A percentile compares a stretch with the other conserved stretches of the same genome.
These are phyloP conservation scores for Cyclocybe aegerita DNA, from an alignment of 768 basidiomycete genomes.

Conservation along the genomic window DNA sequence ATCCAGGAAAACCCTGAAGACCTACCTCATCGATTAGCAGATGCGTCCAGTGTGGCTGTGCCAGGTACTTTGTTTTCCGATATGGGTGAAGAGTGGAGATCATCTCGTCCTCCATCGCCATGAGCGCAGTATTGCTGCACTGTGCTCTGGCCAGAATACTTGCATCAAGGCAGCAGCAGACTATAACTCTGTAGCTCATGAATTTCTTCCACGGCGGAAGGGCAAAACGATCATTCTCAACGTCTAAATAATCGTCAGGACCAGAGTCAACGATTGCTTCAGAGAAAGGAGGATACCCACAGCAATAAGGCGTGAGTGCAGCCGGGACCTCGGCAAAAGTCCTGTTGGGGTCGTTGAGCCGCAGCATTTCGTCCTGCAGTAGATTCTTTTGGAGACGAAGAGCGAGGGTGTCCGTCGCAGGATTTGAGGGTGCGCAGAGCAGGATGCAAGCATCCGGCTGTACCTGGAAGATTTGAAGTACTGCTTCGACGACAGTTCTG, in stretches of 20 bases:
- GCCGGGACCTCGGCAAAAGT: conserved; percentile 51
- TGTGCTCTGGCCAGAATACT: conserved; percentile 41
- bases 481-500: conserved; percentile 49
- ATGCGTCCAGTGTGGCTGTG: conserved; percentile 52
- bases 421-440: conserved; percentile 51
- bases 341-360: conserved; percentile 47
- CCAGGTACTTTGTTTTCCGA: conserved; percentile 23
- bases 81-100: conserved; percentile 38
- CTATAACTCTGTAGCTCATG: conserved; percentile 46
- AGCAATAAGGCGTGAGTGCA: conserved; percentile 45
- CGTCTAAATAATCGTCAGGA: conserved; percentile 25
- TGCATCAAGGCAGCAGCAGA: conserved; percentile 47
- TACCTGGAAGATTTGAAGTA: conserved; percentile 46
- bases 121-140: conserved; percentile 41
- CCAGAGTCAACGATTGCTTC: background rate
- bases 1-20: background rate
- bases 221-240: conserved; percentile 45
- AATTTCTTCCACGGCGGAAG: conserved; percentile 46
- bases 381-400: conserved; percentile 37
- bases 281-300: conserved; percentile 25
- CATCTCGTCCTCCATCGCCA: conserved; percentile 39
- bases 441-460: conserved; percentile 48
- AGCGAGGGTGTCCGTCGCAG: conserved; percentile 50
- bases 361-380: conserved; percentile 41
- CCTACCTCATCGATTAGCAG: conserved; percentile 49